Evolutionary conservation across 306 rosid species (phyloP).

Genomic region (Pachyrhizus erosus): DNA sequence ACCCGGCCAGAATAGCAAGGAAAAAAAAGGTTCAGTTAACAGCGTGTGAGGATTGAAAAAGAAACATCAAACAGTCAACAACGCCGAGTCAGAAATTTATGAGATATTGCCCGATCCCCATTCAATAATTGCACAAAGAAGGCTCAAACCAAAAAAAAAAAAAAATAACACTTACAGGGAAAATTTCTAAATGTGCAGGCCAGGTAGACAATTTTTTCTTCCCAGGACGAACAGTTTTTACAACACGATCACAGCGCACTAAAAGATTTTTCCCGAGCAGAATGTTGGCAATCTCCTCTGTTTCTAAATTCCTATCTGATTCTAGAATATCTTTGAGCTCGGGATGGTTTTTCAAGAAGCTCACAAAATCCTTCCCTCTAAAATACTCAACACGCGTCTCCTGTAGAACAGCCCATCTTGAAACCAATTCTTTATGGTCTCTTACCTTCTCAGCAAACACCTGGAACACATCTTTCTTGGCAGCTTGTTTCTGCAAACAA

Average conservation of each 20-base stretch:
- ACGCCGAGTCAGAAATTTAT: not conserved
- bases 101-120: conserved; percentile 17
- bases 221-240: conserved; percentile 97
- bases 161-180: conserved; percentile 59
- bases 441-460: conserved; percentile 97
- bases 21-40: not conserved
- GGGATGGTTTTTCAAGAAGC: conserved; percentile 81
- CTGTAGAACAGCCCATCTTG: conserved; percentile 97
- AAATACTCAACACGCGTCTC: conserved; percentile 97
- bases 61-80: conserved; percentile 16
- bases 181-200: conserved; percentile 98
- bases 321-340: conserved; percentile 84
- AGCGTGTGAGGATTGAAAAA: not conserved
- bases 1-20: not conserved
- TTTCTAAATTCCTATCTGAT: conserved; percentile 71
- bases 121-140: conserved; percentile 17
- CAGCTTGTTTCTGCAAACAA: conserved; percentile 75
- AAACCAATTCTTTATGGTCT: conserved; percentile 85
- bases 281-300: conserved; percentile 77
- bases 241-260: conserved; percentile 95
- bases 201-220: conserved; percentile 94
- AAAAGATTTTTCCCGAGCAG: conserved; percentile 82
- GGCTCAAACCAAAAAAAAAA: not conserved
- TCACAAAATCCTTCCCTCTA: conserved; percentile 92
- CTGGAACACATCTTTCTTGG: conserved; percentile 81